Conservation (phyloP, 2,329 filamentous ascomycete species). For the Aspergillus pseudoglaucus region DNA sequence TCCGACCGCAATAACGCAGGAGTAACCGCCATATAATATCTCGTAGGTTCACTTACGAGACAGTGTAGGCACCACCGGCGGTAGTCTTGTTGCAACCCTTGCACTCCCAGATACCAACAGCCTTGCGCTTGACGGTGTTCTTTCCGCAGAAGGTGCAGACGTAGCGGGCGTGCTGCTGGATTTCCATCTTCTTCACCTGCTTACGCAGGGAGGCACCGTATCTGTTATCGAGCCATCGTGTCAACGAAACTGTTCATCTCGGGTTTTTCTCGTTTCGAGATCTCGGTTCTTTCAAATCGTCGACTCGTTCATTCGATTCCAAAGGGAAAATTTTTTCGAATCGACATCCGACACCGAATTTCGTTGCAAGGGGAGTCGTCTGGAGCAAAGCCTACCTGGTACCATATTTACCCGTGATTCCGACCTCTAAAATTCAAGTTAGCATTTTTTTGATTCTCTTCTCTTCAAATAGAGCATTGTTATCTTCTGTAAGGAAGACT, state of each 20-base stretch:
- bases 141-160: slow-evolving; percentile 99
- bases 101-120: slow-evolving; percentile 97
- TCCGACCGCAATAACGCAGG: no score
- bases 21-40: not conserved
- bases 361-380: slow-evolving; percentile 14
- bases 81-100: slow-evolving; percentile 89
- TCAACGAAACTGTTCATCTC: slow-evolving; percentile 14
- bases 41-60: slow-evolving; percentile 67
- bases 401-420: slow-evolving; percentile 98
- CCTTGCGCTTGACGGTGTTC: slow-evolving; percentile 82
- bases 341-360: slow-evolving; percentile 8
- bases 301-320: slow-evolving; percentile 8
- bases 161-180: slow-evolving; percentile 96
- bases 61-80: slow-evolving; percentile 87
- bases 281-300: slow-evolving; percentile 9
- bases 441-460: slow-evolving; percentile 12
- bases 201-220: slow-evolving; percentile 99
- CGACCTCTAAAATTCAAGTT: slow-evolving; percentile 60
- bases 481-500: slow-evolving; percentile 13
- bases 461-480: not conserved
- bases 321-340: not conserved
- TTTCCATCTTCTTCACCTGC: slow-evolving; percentile 99
- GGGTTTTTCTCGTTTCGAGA: slow-evolving; percentile 10
- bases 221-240: slow-evolving; percentile 44
- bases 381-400: slow-evolving; percentile 63